Conservation (phyloP, 257 asterid genomes). For the Rhazya stricta region DNA sequence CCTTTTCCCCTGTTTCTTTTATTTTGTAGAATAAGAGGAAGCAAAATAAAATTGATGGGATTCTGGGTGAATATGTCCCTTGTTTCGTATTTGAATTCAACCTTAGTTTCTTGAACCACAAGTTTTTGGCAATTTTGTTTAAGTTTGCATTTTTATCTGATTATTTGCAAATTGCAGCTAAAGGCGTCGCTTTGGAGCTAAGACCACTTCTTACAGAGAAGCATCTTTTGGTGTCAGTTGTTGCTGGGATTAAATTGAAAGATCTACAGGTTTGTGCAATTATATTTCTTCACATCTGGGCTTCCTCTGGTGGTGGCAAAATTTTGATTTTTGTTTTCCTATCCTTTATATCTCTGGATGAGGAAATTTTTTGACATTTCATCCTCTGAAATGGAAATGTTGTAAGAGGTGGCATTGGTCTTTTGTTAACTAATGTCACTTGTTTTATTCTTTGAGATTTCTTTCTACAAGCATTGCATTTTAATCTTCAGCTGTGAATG, state of each 20-base stretch:
- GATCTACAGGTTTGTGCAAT: slow-evolving; percentile 74
- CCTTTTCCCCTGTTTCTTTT: background rate
- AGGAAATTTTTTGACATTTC: background rate
- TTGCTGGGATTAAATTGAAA: slow-evolving; percentile 82
- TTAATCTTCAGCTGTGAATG: slow-evolving; percentile 1
- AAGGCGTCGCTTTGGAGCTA: slow-evolving; percentile 58
- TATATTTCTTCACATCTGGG: background rate
- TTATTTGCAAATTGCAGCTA: slow-evolving; percentile 42
- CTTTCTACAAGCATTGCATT: background rate
- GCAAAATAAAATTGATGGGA: background rate
- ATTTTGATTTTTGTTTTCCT: too few species aligned
- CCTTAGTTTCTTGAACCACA: background rate
- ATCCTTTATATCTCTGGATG: too few species aligned
- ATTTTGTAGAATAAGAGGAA: background rate
- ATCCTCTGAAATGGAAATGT: background rate
- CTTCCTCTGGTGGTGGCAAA: too few species aligned
- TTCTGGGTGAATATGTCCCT: background rate
- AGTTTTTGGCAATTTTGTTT: background rate
- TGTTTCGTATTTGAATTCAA: background rate
- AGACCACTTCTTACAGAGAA: slow-evolving; percentile 63
- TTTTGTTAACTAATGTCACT: background rate
- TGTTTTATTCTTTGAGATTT: background rate
- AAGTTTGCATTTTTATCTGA: slow-evolving; percentile 6
- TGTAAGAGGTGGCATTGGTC: background rate
- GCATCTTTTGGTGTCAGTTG: slow-evolving; percentile 85